Evolutionary conservation across 345 rosid species (phyloP), one percentile per base, ranked within the genome.

Genomic region (Rhodomyrtus tomentosa): DNA sequence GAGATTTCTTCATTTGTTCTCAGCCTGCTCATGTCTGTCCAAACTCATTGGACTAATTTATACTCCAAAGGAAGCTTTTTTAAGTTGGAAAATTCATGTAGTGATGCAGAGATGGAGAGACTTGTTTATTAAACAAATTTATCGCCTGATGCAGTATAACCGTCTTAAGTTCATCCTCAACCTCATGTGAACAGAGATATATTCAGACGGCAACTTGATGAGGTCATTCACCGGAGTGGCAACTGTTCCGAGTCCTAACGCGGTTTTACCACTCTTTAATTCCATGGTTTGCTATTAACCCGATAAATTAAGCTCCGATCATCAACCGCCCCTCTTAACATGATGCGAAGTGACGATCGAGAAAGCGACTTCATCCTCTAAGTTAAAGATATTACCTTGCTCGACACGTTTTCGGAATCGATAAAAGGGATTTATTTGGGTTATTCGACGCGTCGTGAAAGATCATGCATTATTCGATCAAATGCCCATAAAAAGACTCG

Each of bases 21-120:
- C 6, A 16, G 24, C 42, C 76, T 68, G 42, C 18, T 32, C 20
- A 68, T 9, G 45, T 32, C 76, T 32, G 76, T 68, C 76, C 45
- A 16, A 16, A 68, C 76, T 68, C 42, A 18, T 32, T 36, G 76
- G 21, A 18, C 24, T 68, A 32, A 16, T 68, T 38, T 8, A 4
- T 68, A 29, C 45, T 68, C 76, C 45, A 4, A 10, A 68, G 45
- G 24, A 68, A 68, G 42, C 76, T 68, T 68, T 68, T 68, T 16
- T 16, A 62, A 68, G 76, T 32, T 8, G 76, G 76, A 68, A 68
- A 68, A 68, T 68, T 18, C 22, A 32, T 49, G 40, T 25, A 49
- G 87, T 85, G 91, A 90, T 82, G 89, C 49, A 81, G 84, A 84
- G 53, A 86, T 91, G 89, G 88, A 51, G 80, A 54, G 80, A 21